A percentile compares a stretch with the other conserved stretches of the same genome.
Evolutionary conservation across 169 alveolate genomes (phyloP).

Genomic region (Cryptosporidium meleagridis): DNA sequence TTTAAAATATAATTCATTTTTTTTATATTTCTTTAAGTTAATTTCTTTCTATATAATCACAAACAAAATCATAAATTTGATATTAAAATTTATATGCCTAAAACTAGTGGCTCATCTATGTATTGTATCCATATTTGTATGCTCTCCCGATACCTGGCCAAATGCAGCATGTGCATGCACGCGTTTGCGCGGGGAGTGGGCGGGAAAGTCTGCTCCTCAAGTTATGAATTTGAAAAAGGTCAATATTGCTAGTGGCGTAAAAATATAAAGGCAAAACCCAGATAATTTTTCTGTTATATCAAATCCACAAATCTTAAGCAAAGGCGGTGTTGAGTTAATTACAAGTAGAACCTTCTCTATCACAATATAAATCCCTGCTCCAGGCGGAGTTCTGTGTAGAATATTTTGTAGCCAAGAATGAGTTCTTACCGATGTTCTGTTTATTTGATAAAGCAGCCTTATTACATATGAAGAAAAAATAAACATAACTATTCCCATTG

Average conservation of each 20-base stretch:
- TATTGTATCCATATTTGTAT: too few species aligned
- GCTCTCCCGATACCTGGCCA: not conserved
- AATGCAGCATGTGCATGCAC: not conserved
- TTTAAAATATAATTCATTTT: not conserved
- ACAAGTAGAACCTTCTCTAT: slow-evolving; percentile 67
- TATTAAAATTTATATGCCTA: too few species aligned
- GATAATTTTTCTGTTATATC: slow-evolving; percentile 54
- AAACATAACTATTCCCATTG: slow-evolving; percentile 28
- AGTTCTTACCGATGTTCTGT: slow-evolving; percentile 59
- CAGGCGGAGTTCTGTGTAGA: slow-evolving; percentile 73
- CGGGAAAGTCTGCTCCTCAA: not conserved
- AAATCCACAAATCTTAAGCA: slow-evolving; percentile 47
- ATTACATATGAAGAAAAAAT: slow-evolving; percentile 33
- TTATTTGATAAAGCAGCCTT: slow-evolving; percentile 40
- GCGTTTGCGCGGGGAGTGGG: not conserved
- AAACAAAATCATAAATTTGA: too few species aligned
- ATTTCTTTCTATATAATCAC: too few species aligned
- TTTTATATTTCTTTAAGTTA: too few species aligned
- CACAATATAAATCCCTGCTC: slow-evolving; percentile 70
- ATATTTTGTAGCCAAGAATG: slow-evolving; percentile 66
- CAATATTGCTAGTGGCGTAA: slow-evolving; percentile 34
- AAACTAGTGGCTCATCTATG: too few species aligned
- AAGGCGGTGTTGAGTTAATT: slow-evolving; percentile 63
- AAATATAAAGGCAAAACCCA: slow-evolving; percentile 45
- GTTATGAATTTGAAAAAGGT: not conserved